Evolutionary conservation across 2,329 filamentous ascomycete genomes (phyloP).

Genomic region (Purpureocillium takamizusanense): DNA sequence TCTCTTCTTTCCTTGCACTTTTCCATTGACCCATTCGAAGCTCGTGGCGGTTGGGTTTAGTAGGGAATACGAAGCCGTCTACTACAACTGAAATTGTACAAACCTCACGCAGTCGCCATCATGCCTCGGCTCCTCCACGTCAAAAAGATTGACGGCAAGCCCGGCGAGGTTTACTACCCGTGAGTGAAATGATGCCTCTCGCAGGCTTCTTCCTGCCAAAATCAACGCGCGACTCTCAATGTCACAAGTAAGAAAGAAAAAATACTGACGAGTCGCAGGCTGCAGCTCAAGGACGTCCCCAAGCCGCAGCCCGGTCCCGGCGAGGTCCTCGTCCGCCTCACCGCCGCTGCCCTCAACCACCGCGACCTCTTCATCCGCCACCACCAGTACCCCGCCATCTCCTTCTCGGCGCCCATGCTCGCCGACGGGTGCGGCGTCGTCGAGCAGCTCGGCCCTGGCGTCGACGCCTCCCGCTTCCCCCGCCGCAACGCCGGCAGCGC

Average conservation of each 20-base stretch:
- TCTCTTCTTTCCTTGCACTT: too few species aligned
- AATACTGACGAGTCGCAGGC: conserved; percentile 26
- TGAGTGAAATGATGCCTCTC: conserved; percentile 22
- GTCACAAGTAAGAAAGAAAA: too few species aligned
- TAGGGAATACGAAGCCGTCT: too few species aligned
- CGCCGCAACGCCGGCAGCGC: conserved; percentile 47
- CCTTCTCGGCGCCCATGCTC: conserved; percentile 69
- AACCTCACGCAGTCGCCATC: conserved; percentile 4
- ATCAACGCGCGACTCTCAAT: too few species aligned
- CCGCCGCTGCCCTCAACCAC: conserved; percentile 82
- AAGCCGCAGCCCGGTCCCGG: conserved; percentile 53
- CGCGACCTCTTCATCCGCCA: conserved; percentile 91
- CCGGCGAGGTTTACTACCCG: conserved; percentile 83
- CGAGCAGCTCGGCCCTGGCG: conserved; percentile 47
- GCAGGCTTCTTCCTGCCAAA: neutral
- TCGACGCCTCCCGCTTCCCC: conserved; percentile 27
- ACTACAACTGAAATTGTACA: too few species aligned
- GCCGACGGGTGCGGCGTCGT: conserved; percentile 78
- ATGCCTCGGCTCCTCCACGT: conserved; percentile 54
- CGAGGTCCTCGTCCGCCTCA: conserved; percentile 67
- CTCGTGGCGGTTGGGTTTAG: too few species aligned
- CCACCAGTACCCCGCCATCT: conserved; percentile 79
- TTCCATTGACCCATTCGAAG: too few species aligned
- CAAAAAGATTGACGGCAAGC: conserved; percentile 65
- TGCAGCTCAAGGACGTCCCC: conserved; percentile 52